Percentiles rank a stretch among this genome's conserved stretches.
These are phyloP conservation scores for Neophaeococcomyces mojaviensis DNA, from an alignment of 2,329 filamentous ascomycete species.

Conservation along the genomic window DNA sequence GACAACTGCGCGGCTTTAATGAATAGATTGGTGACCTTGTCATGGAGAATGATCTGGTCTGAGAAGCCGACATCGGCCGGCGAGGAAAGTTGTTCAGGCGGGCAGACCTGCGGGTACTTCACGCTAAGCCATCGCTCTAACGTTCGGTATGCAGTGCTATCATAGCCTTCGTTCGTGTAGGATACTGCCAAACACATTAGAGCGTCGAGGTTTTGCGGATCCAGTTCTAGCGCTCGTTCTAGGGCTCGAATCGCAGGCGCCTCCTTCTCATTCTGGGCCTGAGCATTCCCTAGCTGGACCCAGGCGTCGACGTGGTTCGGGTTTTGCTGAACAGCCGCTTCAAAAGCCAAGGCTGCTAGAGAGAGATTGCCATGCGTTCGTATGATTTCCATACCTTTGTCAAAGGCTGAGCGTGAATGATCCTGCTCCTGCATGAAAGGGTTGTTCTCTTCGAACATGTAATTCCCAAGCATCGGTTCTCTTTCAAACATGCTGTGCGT, in stretches of 20 bases:
- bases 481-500: conserved; percentile 47
- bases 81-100: conserved; percentile 60
- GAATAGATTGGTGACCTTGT: conserved; percentile 83
- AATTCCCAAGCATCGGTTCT: conserved; percentile 77
- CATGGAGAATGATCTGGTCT: conserved; percentile 80
- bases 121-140: conserved; percentile 94
- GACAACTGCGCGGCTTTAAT: conserved; percentile 88
- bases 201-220: conserved; percentile 77
- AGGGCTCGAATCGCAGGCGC: conserved; percentile 88
- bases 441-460: conserved; percentile 93
- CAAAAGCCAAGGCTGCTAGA: conserved; percentile 86
- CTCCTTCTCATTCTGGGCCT: conserved; percentile 98
- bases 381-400: conserved; percentile 89
- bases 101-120: conserved; percentile 79
- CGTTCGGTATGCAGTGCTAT: conserved; percentile 91
- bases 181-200: conserved; percentile 94
- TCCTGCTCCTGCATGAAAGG: conserved; percentile 73
- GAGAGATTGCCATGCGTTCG: conserved; percentile 89
- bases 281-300: conserved; percentile 83
- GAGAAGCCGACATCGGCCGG: conserved; percentile 87
- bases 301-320: conserved; percentile 83
- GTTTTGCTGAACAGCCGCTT: conserved; percentile 88
- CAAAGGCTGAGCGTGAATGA: conserved; percentile 54
- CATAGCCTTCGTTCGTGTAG: conserved; percentile 98
- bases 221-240: conserved; percentile 81